Evolutionary conservation across 2,329 filamentous ascomycete species (phyloP).

Genomic region (Microcyclosporella mali): DNA sequence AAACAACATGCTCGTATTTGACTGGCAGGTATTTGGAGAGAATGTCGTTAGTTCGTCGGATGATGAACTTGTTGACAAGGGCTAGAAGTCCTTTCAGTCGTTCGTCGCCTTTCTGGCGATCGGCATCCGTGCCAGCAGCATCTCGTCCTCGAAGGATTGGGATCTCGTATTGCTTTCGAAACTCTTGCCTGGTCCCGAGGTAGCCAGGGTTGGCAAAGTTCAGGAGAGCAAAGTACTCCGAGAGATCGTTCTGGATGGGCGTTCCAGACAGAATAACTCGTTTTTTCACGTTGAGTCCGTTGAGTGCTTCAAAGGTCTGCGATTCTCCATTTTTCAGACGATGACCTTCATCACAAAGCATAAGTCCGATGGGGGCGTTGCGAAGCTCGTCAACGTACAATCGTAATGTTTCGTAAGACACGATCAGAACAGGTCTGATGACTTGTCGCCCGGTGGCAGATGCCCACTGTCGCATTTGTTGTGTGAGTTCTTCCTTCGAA

Average conservation of each 20-base stretch:
- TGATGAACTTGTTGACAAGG: conserved; percentile 97
- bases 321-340: conserved; percentile 94
- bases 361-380: conserved; percentile 80
- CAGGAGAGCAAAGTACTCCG: conserved; percentile 91
- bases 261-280: conserved; percentile 94
- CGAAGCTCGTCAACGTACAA: conserved; percentile 86
- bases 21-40: conserved; percentile 94
- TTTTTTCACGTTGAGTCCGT: conserved; percentile 80
- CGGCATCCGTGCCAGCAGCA: conserved; percentile 76
- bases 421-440: conserved; percentile 88
- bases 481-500: conserved; percentile 83
- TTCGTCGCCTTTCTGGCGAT: conserved; percentile 76
- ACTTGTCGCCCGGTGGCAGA: conserved; percentile 85
- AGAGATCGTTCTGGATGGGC: conserved; percentile 97
- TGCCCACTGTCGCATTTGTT: conserved; percentile 90
- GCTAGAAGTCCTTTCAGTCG: conserved; percentile 72
- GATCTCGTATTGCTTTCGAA: conserved; percentile 87
- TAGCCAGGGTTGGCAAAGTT: conserved; percentile 95
- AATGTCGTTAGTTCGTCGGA: conserved; percentile 94
- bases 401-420: conserved; percentile 93
- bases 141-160: conserved; percentile 89
- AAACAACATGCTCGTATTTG: conserved; percentile 99
- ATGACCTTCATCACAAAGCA: conserved; percentile 95
- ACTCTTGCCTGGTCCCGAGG: conserved; percentile 80
- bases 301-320: conserved; percentile 87